Conservation (phyloP, 495 filamentous ascomycete genomes). For the Clavariopsis aquatica region DNA sequence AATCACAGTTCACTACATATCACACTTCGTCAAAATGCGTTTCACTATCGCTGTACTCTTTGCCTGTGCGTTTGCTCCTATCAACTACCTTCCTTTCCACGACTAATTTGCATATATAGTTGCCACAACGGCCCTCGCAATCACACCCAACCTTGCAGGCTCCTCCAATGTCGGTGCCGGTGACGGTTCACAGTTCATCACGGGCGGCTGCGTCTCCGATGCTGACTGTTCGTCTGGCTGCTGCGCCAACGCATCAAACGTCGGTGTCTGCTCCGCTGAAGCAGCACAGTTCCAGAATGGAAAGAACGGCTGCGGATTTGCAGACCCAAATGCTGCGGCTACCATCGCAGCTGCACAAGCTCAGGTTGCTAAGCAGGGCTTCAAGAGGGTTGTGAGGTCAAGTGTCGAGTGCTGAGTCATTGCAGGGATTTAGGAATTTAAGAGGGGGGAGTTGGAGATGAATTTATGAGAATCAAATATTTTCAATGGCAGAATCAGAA, state of each 20-base stretch:
- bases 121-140: slow-evolving; percentile 5
- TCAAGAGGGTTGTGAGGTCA: slow-evolving; percentile 32
- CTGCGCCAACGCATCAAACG: slow-evolving; percentile 46
- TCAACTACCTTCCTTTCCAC: background rate
- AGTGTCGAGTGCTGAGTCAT: too few species aligned
- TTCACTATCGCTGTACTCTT: slow-evolving; percentile 29
- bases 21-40: slow-evolving; percentile 19
- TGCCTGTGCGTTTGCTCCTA: slow-evolving; percentile 14
- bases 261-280: slow-evolving; percentile 50
- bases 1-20: slow-evolving; percentile 3
- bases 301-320: slow-evolving; percentile 50
- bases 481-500: too few species aligned
- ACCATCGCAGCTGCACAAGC: slow-evolving; percentile 49
- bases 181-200: slow-evolving; percentile 32
- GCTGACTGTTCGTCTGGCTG: slow-evolving; percentile 48
- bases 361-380: slow-evolving; percentile 50
- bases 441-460: too few species aligned
- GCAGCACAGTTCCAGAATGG: slow-evolving; percentile 49
- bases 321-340: slow-evolving; percentile 47
- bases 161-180: slow-evolving; percentile 21
- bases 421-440: too few species aligned
- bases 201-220: slow-evolving; percentile 28
- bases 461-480: too few species aligned
- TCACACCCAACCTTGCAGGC: slow-evolving; percentile 24
- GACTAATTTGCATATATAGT: slow-evolving; percentile 1